Conservation (phyloP, 208 protist genomes). For the Naegleria gruberi region DNA sequence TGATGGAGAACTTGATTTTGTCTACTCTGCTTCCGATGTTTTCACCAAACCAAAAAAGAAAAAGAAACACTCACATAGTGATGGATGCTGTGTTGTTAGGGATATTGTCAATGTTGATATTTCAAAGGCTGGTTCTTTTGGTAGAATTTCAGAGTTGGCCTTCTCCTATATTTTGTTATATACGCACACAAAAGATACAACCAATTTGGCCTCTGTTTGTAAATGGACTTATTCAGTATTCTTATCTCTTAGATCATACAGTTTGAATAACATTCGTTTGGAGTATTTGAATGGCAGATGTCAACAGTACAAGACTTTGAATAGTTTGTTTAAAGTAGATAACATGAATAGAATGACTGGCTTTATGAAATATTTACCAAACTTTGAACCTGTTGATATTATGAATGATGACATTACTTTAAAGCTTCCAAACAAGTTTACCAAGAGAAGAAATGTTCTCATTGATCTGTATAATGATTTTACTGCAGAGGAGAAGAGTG, state of each 20-base stretch:
- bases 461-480: not conserved
- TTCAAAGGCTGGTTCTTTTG: not conserved
- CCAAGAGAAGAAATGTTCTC: not conserved
- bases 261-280: not conserved
- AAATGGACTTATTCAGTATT: not conserved
- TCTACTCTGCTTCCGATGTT: not conserved
- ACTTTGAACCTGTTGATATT: not conserved
- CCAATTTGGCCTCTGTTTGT: not conserved
- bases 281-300: not conserved
- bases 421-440: not conserved
- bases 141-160: not conserved
- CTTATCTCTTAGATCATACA: not conserved
- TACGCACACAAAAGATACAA: not conserved
- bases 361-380: too few relatives aligned
- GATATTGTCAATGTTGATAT: not conserved
- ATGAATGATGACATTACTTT: not conserved
- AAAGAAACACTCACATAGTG: not conserved
- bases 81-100: not conserved
- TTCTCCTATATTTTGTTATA: not conserved
- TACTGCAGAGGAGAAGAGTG: not conserved
- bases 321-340: not conserved
- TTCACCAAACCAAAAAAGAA: not conserved
- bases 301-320: not conserved
- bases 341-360: not conserved
- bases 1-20: not conserved